These are phyloP conservation scores for Neonectria coccinea DNA, from an alignment of 2,329 filamentous ascomycete species.

Conservation along the genomic window DNA sequence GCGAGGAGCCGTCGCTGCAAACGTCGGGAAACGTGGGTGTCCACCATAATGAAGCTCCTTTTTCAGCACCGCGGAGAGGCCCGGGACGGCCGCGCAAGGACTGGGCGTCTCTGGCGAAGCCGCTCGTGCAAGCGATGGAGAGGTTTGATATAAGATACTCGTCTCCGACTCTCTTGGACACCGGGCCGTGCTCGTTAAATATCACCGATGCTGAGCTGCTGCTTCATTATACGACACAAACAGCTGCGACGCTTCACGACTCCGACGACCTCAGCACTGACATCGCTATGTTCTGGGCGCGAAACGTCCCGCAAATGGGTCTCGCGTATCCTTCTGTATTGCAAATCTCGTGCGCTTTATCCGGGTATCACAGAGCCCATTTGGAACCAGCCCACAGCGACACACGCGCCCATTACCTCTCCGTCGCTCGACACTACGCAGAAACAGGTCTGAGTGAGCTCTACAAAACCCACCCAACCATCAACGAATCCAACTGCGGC, in stretches of 20 bases:
- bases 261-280: constrained; percentile 31
- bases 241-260: constrained; percentile 40
- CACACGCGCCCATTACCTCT: constrained; percentile 30
- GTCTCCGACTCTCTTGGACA: constrained; percentile 26
- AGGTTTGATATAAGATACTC: constrained; percentile 33
- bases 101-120: constrained; percentile 42
- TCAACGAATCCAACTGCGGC: constrained; percentile 46
- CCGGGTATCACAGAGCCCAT: constrained; percentile 45
- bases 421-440: constrained; percentile 42
- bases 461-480: constrained; percentile 37
- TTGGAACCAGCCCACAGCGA: constrained; percentile 37
- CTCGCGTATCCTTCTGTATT: constrained; percentile 47
- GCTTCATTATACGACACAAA: constrained; percentile 45
- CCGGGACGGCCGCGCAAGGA: constrained; percentile 48
- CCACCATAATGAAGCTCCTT: constrained; percentile 28
- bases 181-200: constrained; percentile 39
- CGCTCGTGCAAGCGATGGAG: constrained; percentile 33
- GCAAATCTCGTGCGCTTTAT: constrained; percentile 45
- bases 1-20: constrained; percentile 32
- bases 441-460: constrained; percentile 43
- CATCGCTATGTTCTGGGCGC: constrained; percentile 44
- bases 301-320: constrained; percentile 46
- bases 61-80: constrained; percentile 41
- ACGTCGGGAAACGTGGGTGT: constrained; percentile 27
- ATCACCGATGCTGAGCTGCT: constrained; percentile 48